phyloP scores from a whole-genome alignment of 2,329 filamentous ascomycete genomes.

The Eutypella sp. region DNA sequence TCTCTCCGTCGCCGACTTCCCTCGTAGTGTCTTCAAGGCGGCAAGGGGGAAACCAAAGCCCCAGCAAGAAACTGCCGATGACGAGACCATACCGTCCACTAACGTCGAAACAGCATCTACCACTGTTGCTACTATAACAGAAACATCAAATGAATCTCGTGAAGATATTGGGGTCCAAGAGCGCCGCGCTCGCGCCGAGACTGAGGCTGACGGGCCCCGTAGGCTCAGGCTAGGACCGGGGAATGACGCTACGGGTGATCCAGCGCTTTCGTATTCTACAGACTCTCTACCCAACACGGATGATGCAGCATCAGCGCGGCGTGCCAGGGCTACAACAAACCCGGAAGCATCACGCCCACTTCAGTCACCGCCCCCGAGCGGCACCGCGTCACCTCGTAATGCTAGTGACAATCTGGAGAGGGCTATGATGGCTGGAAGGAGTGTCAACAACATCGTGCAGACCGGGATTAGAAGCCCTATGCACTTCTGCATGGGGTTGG shows the following conservation, averaged over 20 bases:
- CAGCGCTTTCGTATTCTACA: not conserved
- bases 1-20: constrained; percentile 75
- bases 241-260: not conserved
- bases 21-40: constrained; percentile 49
- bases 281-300: not conserved
- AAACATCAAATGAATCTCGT: not conserved
- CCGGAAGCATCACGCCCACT: not conserved
- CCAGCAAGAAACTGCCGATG: constrained; percentile 12
- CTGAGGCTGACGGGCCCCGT: not conserved
- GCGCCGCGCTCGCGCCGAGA: not conserved
- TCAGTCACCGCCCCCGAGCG: not conserved
- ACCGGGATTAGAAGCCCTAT: constrained; percentile 76
- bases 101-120: not conserved
- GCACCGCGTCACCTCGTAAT: constrained; percentile 10
- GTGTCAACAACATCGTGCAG: constrained; percentile 65
- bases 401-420: constrained; percentile 45
- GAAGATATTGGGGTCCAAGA: not conserved
- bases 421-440: constrained; percentile 60
- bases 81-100: not conserved
- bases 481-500: constrained; percentile 77
- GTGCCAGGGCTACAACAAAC: not conserved
- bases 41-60: constrained; percentile 11
- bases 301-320: not conserved
- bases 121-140: not conserved
- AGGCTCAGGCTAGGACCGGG: not conserved